Conservation (phyloP, 2,329 filamentous ascomycete species). For the Neocatenulostroma microsporum region DNA sequence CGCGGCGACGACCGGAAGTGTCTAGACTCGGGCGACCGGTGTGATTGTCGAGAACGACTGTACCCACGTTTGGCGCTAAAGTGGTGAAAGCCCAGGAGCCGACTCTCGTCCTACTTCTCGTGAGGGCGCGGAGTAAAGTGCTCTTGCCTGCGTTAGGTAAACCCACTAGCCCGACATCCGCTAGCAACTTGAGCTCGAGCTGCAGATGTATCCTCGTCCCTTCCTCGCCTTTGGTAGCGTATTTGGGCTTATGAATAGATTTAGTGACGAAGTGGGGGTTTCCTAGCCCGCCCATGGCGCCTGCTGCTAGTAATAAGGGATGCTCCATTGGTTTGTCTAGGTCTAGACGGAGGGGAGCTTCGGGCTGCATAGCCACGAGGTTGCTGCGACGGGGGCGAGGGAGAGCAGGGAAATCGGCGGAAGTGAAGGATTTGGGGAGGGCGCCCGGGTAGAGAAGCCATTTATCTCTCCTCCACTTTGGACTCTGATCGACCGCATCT, state of each 20-base stretch:
- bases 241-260: conserved; percentile 67
- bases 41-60: conserved; percentile 83
- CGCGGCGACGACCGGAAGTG: conserved; percentile 39
- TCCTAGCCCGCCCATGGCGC: conserved; percentile 80
- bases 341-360: conserved; percentile 57
- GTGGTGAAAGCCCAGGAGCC: conserved; percentile 98
- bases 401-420: conserved; percentile 50
- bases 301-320: conserved; percentile 78
- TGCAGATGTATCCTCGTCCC: conserved; percentile 72
- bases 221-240: conserved; percentile 77
- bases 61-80: conserved; percentile 88
- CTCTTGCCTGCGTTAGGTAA: conserved; percentile 95
- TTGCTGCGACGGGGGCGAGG: conserved; percentile 50
- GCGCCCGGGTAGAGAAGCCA: conserved; percentile 83
- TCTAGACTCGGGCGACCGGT: conserved; percentile 60
- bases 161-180: conserved; percentile 89
- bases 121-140: conserved; percentile 79
- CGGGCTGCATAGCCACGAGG: conserved; percentile 60
- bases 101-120: conserved; percentile 78
- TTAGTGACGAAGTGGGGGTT: conserved; percentile 88
- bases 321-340: conserved; percentile 63
- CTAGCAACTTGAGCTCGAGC: conserved; percentile 87
- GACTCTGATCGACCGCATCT: conserved; percentile 30
- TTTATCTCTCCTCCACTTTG: conserved; percentile 52
- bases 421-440: conserved; percentile 59